phyloP scores from a whole-genome alignment of 169 alveolate species.

The Perkinsus olseni region DNA sequence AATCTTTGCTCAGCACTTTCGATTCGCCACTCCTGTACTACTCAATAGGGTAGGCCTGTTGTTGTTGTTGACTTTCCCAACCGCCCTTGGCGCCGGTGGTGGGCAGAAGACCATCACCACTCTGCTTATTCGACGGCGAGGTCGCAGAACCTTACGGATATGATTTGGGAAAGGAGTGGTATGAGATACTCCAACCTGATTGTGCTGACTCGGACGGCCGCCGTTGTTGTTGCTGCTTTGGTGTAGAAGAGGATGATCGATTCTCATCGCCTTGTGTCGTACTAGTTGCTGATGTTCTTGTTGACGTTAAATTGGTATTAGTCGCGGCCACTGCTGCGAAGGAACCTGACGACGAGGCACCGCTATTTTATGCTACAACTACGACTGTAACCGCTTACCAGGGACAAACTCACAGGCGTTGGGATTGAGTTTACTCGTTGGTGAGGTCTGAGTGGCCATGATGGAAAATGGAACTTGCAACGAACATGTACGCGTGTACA shows the following conservation, averaged over 20 bases:
- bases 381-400: neutral
- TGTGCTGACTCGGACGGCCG: neutral
- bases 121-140: neutral
- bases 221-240: neutral
- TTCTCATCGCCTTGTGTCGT: neutral
- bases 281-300: neutral
- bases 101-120: neutral
- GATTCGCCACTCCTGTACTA: neutral
- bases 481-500: neutral
- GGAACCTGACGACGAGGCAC: neutral
- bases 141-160: neutral
- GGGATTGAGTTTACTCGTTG: neutral
- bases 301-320: neutral
- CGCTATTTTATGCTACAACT: too few species aligned
- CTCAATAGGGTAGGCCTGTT: neutral
- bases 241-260: neutral
- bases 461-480: neutral
- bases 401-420: neutral
- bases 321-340: neutral
- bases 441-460: neutral
- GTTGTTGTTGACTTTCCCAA: neutral
- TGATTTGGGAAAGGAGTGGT: neutral
- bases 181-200: neutral
- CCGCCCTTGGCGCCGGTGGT: neutral
- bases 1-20: neutral